Percentiles rank a stretch among this genome's conserved stretches.
These are phyloP conservation scores for Thalassiosira profunda DNA, from an alignment of 108 stramenopile genomes.

Conservation along the genomic window DNA sequence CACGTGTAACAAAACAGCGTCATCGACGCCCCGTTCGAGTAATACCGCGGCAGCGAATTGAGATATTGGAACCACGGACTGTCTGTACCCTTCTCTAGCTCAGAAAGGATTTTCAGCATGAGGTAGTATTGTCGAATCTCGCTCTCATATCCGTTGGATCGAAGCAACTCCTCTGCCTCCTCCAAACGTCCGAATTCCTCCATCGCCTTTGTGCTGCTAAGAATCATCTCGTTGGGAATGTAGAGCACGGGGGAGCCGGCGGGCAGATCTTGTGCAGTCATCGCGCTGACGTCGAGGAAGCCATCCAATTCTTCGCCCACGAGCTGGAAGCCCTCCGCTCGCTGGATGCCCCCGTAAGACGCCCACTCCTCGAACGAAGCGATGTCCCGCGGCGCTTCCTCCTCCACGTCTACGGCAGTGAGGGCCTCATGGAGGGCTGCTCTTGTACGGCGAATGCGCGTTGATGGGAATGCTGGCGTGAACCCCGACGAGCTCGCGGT, in stretches of 20 bases:
- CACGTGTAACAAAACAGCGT: conserved; percentile 39
- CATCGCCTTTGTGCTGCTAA: conserved; percentile 37
- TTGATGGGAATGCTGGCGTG: not conserved
- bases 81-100: conserved; percentile 26
- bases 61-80: conserved; percentile 24
- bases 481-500: not conserved
- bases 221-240: conserved; percentile 51
- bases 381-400: conserved; percentile 39
- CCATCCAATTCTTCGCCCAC: conserved; percentile 19
- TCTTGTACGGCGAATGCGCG: not conserved
- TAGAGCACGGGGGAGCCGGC: conserved; percentile 44
- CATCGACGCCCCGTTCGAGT: conserved; percentile 32
- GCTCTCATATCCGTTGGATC: conserved; percentile 2
- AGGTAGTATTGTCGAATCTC: conserved; percentile 32
- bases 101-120: conserved; percentile 32
- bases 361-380: conserved; percentile 53
- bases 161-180: conserved; percentile 40
- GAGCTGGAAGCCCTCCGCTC: conserved; percentile 45
- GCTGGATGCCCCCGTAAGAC: conserved; percentile 43
- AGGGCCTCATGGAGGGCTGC: not conserved
- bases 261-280: conserved; percentile 50
- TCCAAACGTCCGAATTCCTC: conserved; percentile 50
- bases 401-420: conserved; percentile 28
- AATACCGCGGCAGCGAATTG: conserved; percentile 29
- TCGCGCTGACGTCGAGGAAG: conserved; percentile 16